A percentile compares a stretch with the other conserved stretches of the same genome.
These are phyloP conservation scores for Neofusicoccum kwambonambiense DNA, from an alignment of 2,329 filamentous ascomycete species.

Conservation along the genomic window DNA sequence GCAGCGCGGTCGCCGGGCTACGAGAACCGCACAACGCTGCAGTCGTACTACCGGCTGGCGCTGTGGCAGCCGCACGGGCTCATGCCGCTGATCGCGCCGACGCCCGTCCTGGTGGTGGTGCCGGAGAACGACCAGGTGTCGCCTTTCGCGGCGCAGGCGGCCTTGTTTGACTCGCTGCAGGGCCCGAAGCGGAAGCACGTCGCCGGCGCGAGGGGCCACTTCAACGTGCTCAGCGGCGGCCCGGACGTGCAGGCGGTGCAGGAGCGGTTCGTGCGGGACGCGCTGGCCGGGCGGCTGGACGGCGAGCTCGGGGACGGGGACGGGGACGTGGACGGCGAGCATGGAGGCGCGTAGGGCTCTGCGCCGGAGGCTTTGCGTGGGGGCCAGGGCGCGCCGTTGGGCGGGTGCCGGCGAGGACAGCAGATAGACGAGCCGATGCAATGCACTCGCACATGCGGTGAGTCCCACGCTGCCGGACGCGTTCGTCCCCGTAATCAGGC, in stretches of 20 bases:
- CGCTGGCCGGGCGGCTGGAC: not conserved
- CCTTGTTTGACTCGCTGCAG: slow-evolving; percentile 22
- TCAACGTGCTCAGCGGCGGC: slow-evolving; percentile 27
- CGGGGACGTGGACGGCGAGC: not conserved
- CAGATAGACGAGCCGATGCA: not conserved
- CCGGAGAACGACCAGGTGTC: slow-evolving; percentile 29
- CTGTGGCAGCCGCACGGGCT: slow-evolving; percentile 18
- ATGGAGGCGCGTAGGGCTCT: no score
- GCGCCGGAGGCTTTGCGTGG: not conserved
- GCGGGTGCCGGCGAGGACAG: no score
- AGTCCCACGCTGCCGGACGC: no score
- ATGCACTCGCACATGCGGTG: no score
- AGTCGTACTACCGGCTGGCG: slow-evolving; percentile 29
- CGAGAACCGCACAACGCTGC: slow-evolving; percentile 28
- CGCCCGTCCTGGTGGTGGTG: slow-evolving; percentile 28
- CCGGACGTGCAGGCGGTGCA: not conserved
- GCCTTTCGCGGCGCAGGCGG: slow-evolving; percentile 24
- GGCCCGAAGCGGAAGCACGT: slow-evolving; percentile 26
- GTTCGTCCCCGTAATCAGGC: no score
- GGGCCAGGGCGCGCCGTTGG: not conserved
- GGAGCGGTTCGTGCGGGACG: not conserved
- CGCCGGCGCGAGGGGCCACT: slow-evolving; percentile 27
- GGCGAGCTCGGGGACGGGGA: not conserved
- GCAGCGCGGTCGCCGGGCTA: slow-evolving; percentile 9
- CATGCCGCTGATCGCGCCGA: slow-evolving; percentile 23